Evolutionary conservation across 1,284 basidiomycete genomes (phyloP), one percentile per base, ranked within the genome.

Genomic region (Pholiota adiposa): DNA sequence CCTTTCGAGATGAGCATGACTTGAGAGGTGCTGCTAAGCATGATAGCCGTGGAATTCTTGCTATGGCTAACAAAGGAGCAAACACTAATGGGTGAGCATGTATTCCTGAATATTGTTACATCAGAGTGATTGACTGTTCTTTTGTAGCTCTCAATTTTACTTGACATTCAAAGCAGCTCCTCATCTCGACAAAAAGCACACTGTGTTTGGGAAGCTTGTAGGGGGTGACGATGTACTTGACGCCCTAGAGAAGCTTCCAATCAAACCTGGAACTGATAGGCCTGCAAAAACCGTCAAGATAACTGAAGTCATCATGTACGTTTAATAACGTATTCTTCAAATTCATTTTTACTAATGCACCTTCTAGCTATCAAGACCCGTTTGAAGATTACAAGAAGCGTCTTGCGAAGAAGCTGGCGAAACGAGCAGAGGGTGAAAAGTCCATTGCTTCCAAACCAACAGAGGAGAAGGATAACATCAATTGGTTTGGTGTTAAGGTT

Each of bases 181-280:
- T 0, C 87, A 97, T 72, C 83, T 98, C 11, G 88, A 88, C 71
- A 86, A 85, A 59, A 94, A 95, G 67, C 94, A 97, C 71, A 97
- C 96, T 0, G 96, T 98, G 1, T 99, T 99, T 71, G 97, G 97
- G 2, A 95, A 97, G 67, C 81, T 98, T 4, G 94, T 98, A 0
- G 96, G 96, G 21, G 96, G 96, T 3, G 94, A 97, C 70, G 92
- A 96, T 40, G 90, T 97, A 1, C 79, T 99, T 3, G 85, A 93
- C 67, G 84, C 88, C 8, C 77, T 99, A 36, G 97, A 99, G 73
- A 84, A 85, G 31, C 75, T 96, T 0, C 88, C 93, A 0, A 79
- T 89, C 19, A 92, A 96, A 70, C 85, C 89, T 31, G 92, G 90
- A 2, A 93, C 92, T 0, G 96, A 98, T 64, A 83, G 91, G 57